Percentiles rank a stretch among this genome's conserved stretches.
phyloP scores from a whole-genome alignment of 83 land plant species.

The Picea abies region DNA sequence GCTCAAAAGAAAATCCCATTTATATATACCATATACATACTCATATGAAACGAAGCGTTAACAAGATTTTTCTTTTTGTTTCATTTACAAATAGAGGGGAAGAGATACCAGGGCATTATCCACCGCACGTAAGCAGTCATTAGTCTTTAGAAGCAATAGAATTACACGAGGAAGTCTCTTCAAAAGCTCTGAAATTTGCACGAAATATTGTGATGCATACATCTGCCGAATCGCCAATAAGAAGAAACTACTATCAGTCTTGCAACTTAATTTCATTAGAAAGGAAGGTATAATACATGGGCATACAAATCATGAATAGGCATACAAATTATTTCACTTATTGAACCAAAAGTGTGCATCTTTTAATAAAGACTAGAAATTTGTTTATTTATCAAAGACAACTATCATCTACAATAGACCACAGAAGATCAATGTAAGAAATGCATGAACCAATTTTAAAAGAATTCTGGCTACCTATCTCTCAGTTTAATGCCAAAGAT shows the following conservation, averaged over 20 bases:
- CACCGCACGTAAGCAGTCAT: slow-evolving; percentile 92
- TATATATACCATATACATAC: neutral
- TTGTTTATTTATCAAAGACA: neutral
- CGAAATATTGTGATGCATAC: slow-evolving; percentile 91
- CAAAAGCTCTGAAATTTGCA: slow-evolving; percentile 80
- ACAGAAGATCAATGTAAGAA: too few species aligned
- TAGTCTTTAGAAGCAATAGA: slow-evolving; percentile 86
- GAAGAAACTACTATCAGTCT: slow-evolving; percentile 8
- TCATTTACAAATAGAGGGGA: neutral
- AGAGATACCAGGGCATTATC: slow-evolving; percentile 77
- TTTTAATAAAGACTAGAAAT: neutral
- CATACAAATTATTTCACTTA: neutral
- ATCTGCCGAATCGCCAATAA: slow-evolving; percentile 46
- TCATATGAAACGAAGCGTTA: neutral
- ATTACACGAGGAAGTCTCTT: slow-evolving; percentile 90
- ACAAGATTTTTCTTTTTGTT: neutral
- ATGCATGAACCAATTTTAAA: too few species aligned
- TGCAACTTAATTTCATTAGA: neutral
- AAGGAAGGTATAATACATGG: neutral
- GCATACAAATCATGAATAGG: neutral
- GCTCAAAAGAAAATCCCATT: neutral
- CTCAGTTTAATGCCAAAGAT: neutral
- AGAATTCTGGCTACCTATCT: neutral
- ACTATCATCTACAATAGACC: too few species aligned
- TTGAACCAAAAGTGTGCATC: neutral